A percentile compares a stretch with the other conserved stretches of the same genome.
Evolutionary conservation across 805 yeast species (phyloP).

Genomic region (Metschnikowia proteae): DNA sequence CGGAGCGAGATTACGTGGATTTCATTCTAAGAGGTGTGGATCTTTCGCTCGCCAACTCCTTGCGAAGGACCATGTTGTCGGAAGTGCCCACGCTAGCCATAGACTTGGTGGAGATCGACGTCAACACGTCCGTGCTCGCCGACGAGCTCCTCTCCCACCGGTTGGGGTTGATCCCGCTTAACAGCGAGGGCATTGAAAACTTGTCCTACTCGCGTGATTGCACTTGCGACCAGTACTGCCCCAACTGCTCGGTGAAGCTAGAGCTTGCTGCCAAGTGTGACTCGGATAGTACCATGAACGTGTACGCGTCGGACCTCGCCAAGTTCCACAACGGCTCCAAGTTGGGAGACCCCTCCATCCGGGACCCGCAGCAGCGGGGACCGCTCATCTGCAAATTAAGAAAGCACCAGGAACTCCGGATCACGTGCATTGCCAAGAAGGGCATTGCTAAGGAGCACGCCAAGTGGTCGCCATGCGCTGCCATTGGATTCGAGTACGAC

Average conservation of each 20-base stretch:
- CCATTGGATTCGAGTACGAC: constrained; percentile 94
- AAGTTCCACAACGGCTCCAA: constrained; percentile 42
- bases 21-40: constrained; percentile 85
- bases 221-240: constrained; percentile 97
- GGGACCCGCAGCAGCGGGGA: constrained; percentile 75
- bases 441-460: constrained; percentile 98
- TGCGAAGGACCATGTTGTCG: constrained; percentile 87
- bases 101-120: constrained; percentile 91
- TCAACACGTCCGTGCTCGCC: constrained; percentile 90
- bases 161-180: constrained; percentile 86
- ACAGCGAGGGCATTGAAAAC: constrained; percentile 77
- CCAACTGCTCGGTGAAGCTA: constrained; percentile 86
- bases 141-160: constrained; percentile 96
- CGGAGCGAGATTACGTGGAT: constrained; percentile 84
- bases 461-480: constrained; percentile 96
- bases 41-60: constrained; percentile 84
- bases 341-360: constrained; percentile 82
- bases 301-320: constrained; percentile 75
- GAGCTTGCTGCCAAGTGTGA: constrained; percentile 86
- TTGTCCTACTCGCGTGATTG: constrained; percentile 91
- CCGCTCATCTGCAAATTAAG: constrained; percentile 88
- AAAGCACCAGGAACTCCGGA: constrained; percentile 84
- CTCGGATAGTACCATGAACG: constrained; percentile 81
- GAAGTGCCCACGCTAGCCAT: constrained; percentile 97
- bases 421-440: constrained; percentile 93